Evolutionary conservation across 345 rosid species (phyloP), one percentile per base, ranked within the genome.

Genomic region (Lumnitzera racemosa): DNA sequence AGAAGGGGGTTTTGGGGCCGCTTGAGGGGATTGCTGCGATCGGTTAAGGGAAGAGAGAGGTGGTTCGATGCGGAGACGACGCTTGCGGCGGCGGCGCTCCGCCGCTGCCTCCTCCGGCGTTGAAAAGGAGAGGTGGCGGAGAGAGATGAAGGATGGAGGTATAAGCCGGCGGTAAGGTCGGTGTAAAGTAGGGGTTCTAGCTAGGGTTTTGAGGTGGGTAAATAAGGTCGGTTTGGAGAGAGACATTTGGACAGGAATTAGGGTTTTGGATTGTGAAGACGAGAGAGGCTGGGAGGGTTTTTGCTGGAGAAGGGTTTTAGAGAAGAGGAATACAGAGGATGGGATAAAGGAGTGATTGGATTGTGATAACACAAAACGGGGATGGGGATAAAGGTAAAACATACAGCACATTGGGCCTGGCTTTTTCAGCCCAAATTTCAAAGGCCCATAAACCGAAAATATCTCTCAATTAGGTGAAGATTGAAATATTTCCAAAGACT

Each of bases 71-170:
- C 92, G 96, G 55, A 78, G 85, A 41, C 86, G 91, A 60, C 96
- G 89, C 73, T 87, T 89, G 58, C 96, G 85, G 25, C 89, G 95
- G 36, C 96, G 95, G 51, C 95, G 92, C 43, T 87, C 96, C 0
- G 96, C 94, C 0, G 90, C 94, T 11, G 98, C 98, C 56, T 92
- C 98, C 71, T 92, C 96, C 0, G 86, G 84, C 16, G 90, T 73
- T 20, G 86, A 69, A 80, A 79, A 91, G 24, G 98, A 84, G 72
- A 87, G 75, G 72, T 47, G 57, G 4, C 95, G 90, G 55, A 70
- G 62, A 49, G 77, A 27, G 66, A 72, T 5, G 51, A 63, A 59
- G 17, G 11, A 63, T 2, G 65, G 61, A 25, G 52, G 58, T 0
- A 59, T 67, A 2, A 51, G 57, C 20, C 16, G 65, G 76, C 5